Base-by-base conservation (phyloP, 2,329 filamentous ascomycete species). In the Colletotrichum neosansevieriae region DNA sequence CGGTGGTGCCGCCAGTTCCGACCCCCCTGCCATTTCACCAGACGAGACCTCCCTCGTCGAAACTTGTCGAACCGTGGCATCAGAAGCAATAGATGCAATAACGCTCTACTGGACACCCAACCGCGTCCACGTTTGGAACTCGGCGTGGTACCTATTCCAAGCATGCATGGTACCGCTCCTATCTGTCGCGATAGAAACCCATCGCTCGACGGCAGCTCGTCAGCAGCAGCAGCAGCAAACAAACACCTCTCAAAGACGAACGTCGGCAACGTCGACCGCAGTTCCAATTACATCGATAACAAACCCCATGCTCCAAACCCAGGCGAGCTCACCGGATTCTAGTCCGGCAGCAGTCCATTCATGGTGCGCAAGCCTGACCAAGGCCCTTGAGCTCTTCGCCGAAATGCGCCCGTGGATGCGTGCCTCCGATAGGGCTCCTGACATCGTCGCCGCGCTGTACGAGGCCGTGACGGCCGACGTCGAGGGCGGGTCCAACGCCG, bases 141-240 rank as follows among this genome's bases (percentile, higher is more conserved):
- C 73, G 12, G 73, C 72, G 1, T 77, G 75, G 76, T 77, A 77
- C 50, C 73, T 78, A 7, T 78, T 78, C 64, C 75, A 77, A 57
- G 75, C 75, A 4, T 76, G 75, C 53, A 76, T 75, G 54, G 74
- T 77, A 2, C 75, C 75, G 10, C 66, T 77, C 2, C 69, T 78
- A 15, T 72, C 74, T 36, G 73, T 77, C 34, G 73, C 75, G 21
- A 73, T 76, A 29, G 73, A 76, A 12, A 64, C 54, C 0, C 54
- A 49, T 11, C 51, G 64, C 5, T 19, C 51, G n/a, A 38, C 32
- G 1, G 21, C 47, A n/a, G 45, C 13, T 0, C 44, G 44, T 7
- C 57, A 64, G 36, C 38, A 44, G 1, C 65, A 58, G 17, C 50
- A 67, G 6, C 63, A 56, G 11, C 49, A 44, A 17, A n/a, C 34